phyloP scores from a whole-genome alignment of 169 alveolate species.

The Eimeria brunetti region DNA sequence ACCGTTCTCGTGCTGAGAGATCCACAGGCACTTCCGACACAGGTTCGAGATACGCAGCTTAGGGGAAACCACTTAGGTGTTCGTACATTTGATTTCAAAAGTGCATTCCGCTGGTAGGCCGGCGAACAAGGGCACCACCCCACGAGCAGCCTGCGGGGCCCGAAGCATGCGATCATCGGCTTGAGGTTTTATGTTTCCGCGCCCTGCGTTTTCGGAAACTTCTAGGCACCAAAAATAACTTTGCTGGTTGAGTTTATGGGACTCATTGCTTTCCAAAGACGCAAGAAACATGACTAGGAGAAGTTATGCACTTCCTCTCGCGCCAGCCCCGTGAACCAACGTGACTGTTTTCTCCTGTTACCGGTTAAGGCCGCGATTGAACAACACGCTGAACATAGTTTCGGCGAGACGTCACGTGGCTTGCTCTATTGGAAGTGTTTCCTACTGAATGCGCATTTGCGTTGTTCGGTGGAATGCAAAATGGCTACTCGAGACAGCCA shows the following conservation, averaged over 20 bases:
- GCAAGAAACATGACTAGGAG: background rate
- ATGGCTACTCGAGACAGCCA: background rate
- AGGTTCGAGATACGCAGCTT: background rate
- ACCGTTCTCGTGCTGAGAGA: background rate
- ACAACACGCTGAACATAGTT: background rate
- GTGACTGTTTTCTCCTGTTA: background rate
- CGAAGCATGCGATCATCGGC: constrained; percentile 64
- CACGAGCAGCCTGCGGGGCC: constrained; percentile 75
- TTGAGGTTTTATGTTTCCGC: background rate
- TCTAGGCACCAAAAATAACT: background rate
- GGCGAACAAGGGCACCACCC: constrained; percentile 38
- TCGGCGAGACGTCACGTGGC: background rate
- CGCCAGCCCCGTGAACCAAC: constrained; percentile 51
- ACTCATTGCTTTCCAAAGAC: background rate
- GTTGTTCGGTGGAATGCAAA: background rate
- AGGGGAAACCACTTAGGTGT: background rate
- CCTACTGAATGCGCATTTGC: background rate
- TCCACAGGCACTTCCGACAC: constrained; percentile 30
- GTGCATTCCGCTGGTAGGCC: background rate
- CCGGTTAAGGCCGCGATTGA: background rate
- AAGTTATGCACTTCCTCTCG: background rate
- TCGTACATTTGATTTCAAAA: background rate
- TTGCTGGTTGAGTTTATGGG: background rate
- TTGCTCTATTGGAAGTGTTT: background rate
- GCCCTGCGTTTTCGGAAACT: background rate